These are phyloP conservation scores for Apiospora marii DNA, from an alignment of 2,329 filamentous ascomycete genomes.

Conservation along the genomic window DNA sequence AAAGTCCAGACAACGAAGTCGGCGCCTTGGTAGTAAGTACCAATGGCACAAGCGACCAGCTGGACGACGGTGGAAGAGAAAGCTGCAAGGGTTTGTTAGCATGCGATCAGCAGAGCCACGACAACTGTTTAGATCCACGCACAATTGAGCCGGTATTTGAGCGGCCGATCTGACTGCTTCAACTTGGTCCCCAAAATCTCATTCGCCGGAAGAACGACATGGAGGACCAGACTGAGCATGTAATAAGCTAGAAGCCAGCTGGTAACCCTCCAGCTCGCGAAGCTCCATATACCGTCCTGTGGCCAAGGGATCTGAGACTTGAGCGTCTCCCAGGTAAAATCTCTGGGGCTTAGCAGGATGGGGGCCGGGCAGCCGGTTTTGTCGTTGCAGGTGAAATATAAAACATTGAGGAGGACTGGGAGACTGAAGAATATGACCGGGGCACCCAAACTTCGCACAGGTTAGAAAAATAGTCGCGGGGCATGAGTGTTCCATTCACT, in stretches of 20 bases:
- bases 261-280: slow-evolving; percentile 74
- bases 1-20: slow-evolving; percentile 91
- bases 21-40: slow-evolving; percentile 78
- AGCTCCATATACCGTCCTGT: slow-evolving; percentile 69
- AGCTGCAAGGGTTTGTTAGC: slow-evolving; percentile 55
- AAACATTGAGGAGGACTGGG: slow-evolving; percentile 78
- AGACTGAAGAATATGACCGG: slow-evolving; percentile 81
- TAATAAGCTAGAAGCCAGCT: slow-evolving; percentile 82
- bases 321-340: slow-evolving; percentile 73
- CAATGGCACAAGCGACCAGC: slow-evolving; percentile 73
- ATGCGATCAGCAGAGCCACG: background rate
- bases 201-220: slow-evolving; percentile 78
- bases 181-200: slow-evolving; percentile 76
- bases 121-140: slow-evolving; percentile 33
- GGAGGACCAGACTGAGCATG: slow-evolving; percentile 76
- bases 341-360: slow-evolving; percentile 76
- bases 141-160: slow-evolving; percentile 87
- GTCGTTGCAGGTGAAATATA: slow-evolving; percentile 91
- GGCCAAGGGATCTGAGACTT: slow-evolving; percentile 87
- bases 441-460: slow-evolving; percentile 70
- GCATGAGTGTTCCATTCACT: slow-evolving; percentile 32
- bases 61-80: slow-evolving; percentile 79
- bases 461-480: background rate
- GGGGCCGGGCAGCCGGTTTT: slow-evolving; percentile 89
- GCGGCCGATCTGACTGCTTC: slow-evolving; percentile 68